Base-by-base conservation (phyloP, 2,329 filamentous ascomycete genomes). In the Colletotrichum abscissum region DNA sequence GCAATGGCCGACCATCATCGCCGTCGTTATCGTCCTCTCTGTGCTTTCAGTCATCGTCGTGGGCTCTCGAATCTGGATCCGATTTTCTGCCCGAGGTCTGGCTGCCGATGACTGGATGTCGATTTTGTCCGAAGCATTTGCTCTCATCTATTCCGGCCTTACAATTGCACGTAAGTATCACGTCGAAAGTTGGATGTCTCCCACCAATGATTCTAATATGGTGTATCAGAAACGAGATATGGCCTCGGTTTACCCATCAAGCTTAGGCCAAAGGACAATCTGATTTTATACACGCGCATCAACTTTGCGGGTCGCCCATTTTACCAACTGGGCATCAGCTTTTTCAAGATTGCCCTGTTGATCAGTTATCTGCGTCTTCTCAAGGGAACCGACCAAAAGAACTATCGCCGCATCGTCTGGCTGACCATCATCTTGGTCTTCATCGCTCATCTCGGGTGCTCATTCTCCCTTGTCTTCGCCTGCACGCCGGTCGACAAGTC, bases 331-430 rank as follows among this genome's bases (percentile, higher is more conserved):
- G 88, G 88, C 49, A 88, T 90, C 77, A 86, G 86, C 72, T 88
- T 88, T 70, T 90, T 90, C 83, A 90, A 90, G 76, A 84, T 88
- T 33, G 87, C 88, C 0, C 80, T 89, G 2, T 81, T 88, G 69
- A 84, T 89, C 76, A 88, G 86, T 74, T 89, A 89, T 74, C 78
- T 89, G 22, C 84, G 87, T 6, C 82, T 90, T 2, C 81, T 89
- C 42, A 83, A 84, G 55, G 84, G 85, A 1, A 89, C 86, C 0
- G 83, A 85, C 30, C 86, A 87, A 64, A 80, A 76, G 26, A 57
- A 74, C 0, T 90, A 89, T 63, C 82, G 86, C 2, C 75, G 78
- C 1, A 68, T 86, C 3, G 86, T 89, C 14, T 88, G 84, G 83
- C 57, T 78, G 4, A 82, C 85, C 62, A 87, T 88, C 28, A 75